Base-by-base conservation (phyloP, 371 early-diverging fungal species). In the Mortierella sp. region DNA sequence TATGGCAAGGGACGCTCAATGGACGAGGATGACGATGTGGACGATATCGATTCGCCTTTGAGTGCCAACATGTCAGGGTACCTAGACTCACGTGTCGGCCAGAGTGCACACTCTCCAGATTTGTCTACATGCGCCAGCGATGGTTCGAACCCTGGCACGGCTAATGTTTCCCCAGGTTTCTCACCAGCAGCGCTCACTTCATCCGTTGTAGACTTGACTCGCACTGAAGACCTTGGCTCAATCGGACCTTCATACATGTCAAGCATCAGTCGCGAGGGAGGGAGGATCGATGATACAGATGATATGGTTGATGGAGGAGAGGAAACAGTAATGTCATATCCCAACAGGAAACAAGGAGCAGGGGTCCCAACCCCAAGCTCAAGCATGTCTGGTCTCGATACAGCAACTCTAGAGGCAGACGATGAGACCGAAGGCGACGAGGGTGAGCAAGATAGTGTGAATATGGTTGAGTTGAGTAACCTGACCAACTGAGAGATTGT, bases 101-200 rank as follows among this genome's bases (percentile, higher is more conserved):
- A 37, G 10, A 24, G 24, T 0, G 64, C n/a, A 9, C 70, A 68
- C 24, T 79, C 79, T 2, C 79, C 79, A 16, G 69, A 40, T 24
- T 6, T 75, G 68, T 80, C 81, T 39, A 72, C 76, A 0, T 75
- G 66, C 12, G 76, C 83, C 1, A 72, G 77, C 47, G 73, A 67
- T 28, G 83, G 83, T 9, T 81, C 83, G 0, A 81, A 69, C 40
- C 75, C 81, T 18, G 81, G 66, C 2, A 81, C 83, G 14, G 83
- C 76, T 10, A 72, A 60, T 62, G 75, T 55, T 0, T 75, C 80
- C 1, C 73, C 74, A 14, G 40, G 26, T 14, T 55, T 49, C 18
- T 59, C 70, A 1, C 57, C 75, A 1, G 32, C 47, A 14, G 16
- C 35, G 16, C 55, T 62, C 16, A 51, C 45, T 12, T 40, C 67